phyloP scores from a whole-genome alignment of 2,329 filamentous ascomycete genomes.

The Sporothrix curviconia region DNA sequence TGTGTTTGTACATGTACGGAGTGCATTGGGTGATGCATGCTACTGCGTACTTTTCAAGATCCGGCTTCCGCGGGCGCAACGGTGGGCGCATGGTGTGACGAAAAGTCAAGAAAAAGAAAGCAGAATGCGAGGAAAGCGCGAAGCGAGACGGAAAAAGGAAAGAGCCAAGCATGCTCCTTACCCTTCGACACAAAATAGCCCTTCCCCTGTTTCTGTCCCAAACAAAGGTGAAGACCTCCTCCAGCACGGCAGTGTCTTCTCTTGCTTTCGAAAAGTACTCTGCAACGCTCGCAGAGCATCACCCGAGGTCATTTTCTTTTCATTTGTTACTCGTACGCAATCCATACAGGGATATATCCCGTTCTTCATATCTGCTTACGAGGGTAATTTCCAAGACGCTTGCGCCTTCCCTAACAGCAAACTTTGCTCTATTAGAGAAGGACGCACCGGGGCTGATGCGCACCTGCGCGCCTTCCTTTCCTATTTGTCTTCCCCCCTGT shows the following conservation, averaged over 20 bases:
- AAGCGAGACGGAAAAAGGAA: neutral
- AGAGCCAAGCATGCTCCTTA: too few relatives aligned
- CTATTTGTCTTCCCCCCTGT: neutral
- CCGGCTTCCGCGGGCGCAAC: conserved; percentile 22
- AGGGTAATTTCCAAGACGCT: neutral
- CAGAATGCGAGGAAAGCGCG: neutral
- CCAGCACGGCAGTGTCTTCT: too few relatives aligned
- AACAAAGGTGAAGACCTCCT: too few relatives aligned
- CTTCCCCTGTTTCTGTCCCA: too few relatives aligned
- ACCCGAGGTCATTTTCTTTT: neutral
- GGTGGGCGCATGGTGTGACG: neutral
- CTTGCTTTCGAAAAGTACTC: too few relatives aligned
- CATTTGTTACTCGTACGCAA: too few relatives aligned
- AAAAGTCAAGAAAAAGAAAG: neutral
- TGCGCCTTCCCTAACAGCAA: neutral
- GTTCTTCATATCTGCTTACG: neutral
- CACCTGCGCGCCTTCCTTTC: neutral
- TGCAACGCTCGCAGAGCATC: too few relatives aligned
- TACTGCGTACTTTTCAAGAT: conserved; percentile 4
- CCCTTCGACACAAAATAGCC: too few relatives aligned
- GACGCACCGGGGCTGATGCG: neutral
- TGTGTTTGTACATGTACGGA: neutral
- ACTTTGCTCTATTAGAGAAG: neutral
- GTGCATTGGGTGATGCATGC: neutral
- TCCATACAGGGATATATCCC: neutral